Conservation (phyloP, 257 asterid species). For the Salvia rosmarinus region DNA sequence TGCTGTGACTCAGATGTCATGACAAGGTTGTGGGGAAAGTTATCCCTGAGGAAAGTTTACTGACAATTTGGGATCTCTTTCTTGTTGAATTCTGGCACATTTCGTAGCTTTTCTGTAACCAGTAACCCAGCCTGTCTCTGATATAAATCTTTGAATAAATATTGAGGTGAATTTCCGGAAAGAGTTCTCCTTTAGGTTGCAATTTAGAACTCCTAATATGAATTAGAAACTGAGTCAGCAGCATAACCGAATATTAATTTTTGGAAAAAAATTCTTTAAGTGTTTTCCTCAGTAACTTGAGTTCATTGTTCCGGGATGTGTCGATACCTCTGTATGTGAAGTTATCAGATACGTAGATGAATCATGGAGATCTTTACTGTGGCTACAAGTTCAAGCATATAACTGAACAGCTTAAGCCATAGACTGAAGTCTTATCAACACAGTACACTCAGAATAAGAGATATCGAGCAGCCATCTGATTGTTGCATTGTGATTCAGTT, state of each 20-base stretch:
- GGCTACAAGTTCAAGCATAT: slow-evolving; percentile 23
- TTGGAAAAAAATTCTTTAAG: background rate
- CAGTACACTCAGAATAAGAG: slow-evolving; percentile 24
- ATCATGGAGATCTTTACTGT: slow-evolving; percentile 5
- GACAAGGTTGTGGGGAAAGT: slow-evolving; percentile 26
- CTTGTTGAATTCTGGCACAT: background rate
- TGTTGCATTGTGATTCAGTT: slow-evolving; percentile 40
- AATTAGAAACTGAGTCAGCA: slow-evolving; percentile 22
- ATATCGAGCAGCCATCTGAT: slow-evolving; percentile 38
- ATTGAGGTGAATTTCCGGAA: slow-evolving; percentile 21
- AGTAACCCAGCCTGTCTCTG: slow-evolving; percentile 22
- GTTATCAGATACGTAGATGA: slow-evolving; percentile 23
- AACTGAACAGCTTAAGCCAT: slow-evolving; percentile 33
- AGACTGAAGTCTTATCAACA: slow-evolving; percentile 25
- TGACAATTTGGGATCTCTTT: background rate
- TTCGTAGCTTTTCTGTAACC: slow-evolving; percentile 5
- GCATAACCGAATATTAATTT: slow-evolving; percentile 19
- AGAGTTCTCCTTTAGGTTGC: slow-evolving; percentile 16
- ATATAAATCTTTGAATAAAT: background rate
- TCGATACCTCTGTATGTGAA: slow-evolving; percentile 26
- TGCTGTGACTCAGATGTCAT: slow-evolving; percentile 21
- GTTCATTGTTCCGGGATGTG: slow-evolving; percentile 23
- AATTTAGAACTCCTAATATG: slow-evolving; percentile 17
- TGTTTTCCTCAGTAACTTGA: slow-evolving; percentile 18
- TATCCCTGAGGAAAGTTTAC: slow-evolving; percentile 16